Base-by-base conservation (phyloP, 176 grass and related monocot species). In the Carex scoparia region DNA sequence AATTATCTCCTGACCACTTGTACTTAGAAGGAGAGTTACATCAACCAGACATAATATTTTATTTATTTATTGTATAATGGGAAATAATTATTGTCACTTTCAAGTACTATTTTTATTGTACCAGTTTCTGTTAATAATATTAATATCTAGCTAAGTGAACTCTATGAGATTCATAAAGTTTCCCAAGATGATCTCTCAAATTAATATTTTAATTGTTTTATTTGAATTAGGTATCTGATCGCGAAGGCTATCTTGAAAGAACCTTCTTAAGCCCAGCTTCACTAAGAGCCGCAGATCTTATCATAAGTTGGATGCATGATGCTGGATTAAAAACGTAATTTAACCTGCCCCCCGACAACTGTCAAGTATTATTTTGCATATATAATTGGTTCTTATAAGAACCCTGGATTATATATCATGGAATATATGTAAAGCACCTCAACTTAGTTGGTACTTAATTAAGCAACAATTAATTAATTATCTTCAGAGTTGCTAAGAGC, bases 231-330 rank as follows among this genome's bases (percentile, higher is more conserved):
- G 85, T 99, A 88, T 99, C 96, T 37, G 93, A 99, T 87, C 80
- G 85, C 3, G 90, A 95, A 64, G 93, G 96, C 2, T 95, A 94
- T 84, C 91, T 99, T 18, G 96, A 99, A 85, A 95, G 96, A 86
- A 99, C 96, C 9, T 99, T 99, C 81, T 56, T 95, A 68, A 99
- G 96, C 81, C 93, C 90, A 19, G 91, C 93, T 63, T 90, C 93
- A n/a, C 70, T 90, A 49, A 94, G 85, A 92, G 93, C 93, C 14
- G 84, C 70, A 35, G 58, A 44, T 69, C 91, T 95, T 86, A 95
- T 99, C 32, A 66, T 89, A 80, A 84, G 73, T 84, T 99, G 96
- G 96, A 99, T 99, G 96, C 87, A 92, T 72, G 96, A 99, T 92
- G 91, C 96, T 1, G 93, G 93, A n/a, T 89, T 99, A 10, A 88